These are phyloP conservation scores for Trichophaea hybrida DNA, from an alignment of 2,329 filamentous ascomycete genomes.

Conservation along the genomic window DNA sequence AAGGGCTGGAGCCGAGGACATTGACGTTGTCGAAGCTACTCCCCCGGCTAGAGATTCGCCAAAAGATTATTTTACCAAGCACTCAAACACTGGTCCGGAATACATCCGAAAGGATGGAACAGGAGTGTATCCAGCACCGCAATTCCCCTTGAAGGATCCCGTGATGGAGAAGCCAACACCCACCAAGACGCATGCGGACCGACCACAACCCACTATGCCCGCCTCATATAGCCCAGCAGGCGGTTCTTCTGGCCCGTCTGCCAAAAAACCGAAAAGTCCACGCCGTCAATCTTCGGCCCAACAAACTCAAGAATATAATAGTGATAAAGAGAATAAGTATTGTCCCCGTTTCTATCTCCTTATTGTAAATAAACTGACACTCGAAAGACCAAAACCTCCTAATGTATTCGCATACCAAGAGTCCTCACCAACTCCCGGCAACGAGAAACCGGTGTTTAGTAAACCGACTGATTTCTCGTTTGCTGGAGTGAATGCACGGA, in stretches of 20 bases:
- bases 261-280: background rate
- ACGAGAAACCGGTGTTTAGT: background rate
- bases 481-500: background rate
- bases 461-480: background rate
- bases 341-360: background rate
- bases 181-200: background rate
- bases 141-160: background rate
- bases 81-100: background rate
- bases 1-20: background rate
- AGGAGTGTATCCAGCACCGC: constrained; percentile 1
- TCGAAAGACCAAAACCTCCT: background rate
- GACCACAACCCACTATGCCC: background rate
- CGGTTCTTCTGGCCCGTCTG: background rate
- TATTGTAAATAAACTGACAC: background rate
- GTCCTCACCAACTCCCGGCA: background rate
- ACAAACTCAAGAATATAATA: background rate
- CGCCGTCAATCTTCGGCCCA: background rate
- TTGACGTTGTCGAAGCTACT: constrained; percentile 1
- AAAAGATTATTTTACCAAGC: constrained; percentile 1
- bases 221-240: background rate
- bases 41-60: background rate
- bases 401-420: background rate
- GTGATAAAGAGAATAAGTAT: background rate
- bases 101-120: background rate
- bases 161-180: background rate